A percentile compares a stretch with the other conserved stretches of the same genome.
Conservation (phyloP, 2,329 filamentous ascomycete genomes). For the Colletotrichum echinochloae region DNA sequence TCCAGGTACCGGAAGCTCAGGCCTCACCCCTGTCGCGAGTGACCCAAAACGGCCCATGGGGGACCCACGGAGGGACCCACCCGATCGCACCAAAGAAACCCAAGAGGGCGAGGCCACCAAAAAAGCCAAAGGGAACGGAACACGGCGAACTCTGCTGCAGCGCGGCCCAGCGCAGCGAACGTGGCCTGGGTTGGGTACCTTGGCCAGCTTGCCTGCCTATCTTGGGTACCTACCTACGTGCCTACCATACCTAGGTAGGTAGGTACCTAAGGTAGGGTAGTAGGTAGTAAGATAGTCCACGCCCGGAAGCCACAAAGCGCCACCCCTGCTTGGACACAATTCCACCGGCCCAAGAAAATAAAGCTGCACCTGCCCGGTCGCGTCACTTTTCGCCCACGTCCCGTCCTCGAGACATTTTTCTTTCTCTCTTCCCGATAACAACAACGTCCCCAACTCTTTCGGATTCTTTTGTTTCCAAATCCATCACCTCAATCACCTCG, state of each 20-base stretch:
- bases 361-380: conserved; percentile 38
- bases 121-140: not conserved
- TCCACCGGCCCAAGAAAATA: conserved; percentile 39
- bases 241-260: too few species aligned
- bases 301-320: conserved; percentile 36
- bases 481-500: conserved; percentile 10
- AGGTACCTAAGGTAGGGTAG: too few species aligned
- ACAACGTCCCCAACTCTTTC: conserved; percentile 15
- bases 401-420: conserved; percentile 27
- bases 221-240: not conserved
- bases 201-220: not conserved
- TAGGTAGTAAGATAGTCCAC: conserved; percentile 1
- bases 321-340: conserved; percentile 38
- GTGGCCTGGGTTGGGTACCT: too few species aligned
- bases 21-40: conserved; percentile 19
- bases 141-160: not conserved
- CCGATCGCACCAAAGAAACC: conserved; percentile 2
- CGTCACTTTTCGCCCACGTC: conserved; percentile 31
- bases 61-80: conserved; percentile 1
- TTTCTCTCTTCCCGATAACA: conserved; percentile 24
- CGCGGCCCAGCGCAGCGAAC: not conserved
- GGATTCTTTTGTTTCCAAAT: conserved; percentile 14
- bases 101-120: conserved; percentile 8
- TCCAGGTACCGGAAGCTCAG: conserved; percentile 31
- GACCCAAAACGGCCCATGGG: conserved; percentile 12